phyloP scores from a whole-genome alignment of 2,329 filamentous ascomycete species.

The Xylariaceae sp. region DNA sequence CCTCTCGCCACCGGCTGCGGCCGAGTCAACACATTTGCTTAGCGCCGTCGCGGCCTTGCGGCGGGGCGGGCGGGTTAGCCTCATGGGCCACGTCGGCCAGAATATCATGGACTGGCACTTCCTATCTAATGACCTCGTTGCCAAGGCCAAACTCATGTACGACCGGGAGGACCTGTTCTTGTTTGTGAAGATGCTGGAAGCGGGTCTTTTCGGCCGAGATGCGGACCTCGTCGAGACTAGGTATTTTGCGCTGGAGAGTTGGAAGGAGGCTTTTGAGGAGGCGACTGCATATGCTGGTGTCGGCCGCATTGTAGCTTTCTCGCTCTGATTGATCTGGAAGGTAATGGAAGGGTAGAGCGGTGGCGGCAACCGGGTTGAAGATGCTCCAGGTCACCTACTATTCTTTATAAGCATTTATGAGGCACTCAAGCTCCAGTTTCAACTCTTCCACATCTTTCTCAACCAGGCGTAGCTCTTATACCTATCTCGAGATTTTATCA shows the following conservation, averaged over 20 bases:
- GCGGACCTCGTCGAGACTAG: slow-evolving; percentile 29
- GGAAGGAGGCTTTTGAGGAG: slow-evolving; percentile 29
- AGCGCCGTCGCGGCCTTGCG: slow-evolving; percentile 43
- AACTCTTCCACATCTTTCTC: too few species aligned
- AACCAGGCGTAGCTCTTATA: too few species aligned
- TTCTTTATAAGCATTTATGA: too few species aligned
- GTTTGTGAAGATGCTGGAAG: slow-evolving; percentile 52
- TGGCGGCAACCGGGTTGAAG: too few species aligned
- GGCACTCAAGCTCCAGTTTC: too few species aligned
- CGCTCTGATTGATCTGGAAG: slow-evolving; percentile 14
- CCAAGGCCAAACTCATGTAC: slow-evolving; percentile 54
- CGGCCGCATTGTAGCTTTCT: slow-evolving; percentile 29
- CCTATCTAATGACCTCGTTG: slow-evolving; percentile 40
- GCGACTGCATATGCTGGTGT: slow-evolving; percentile 26
- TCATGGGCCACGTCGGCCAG: slow-evolving; percentile 39
- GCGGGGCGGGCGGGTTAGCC: slow-evolving; percentile 43
- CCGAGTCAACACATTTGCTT: slow-evolving; percentile 48
- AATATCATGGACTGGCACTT: slow-evolving; percentile 30
- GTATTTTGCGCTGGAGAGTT: slow-evolving; percentile 31
- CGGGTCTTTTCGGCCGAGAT: slow-evolving; percentile 37
- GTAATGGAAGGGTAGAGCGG: too few species aligned
- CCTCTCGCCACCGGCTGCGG: slow-evolving; percentile 49
- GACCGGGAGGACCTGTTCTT: slow-evolving; percentile 45
- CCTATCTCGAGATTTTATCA: too few species aligned
- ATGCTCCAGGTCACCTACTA: too few species aligned